Base-by-base conservation (phyloP, 1,284 basidiomycete genomes). In the Ustanciosporium gigantosporum region DNA sequence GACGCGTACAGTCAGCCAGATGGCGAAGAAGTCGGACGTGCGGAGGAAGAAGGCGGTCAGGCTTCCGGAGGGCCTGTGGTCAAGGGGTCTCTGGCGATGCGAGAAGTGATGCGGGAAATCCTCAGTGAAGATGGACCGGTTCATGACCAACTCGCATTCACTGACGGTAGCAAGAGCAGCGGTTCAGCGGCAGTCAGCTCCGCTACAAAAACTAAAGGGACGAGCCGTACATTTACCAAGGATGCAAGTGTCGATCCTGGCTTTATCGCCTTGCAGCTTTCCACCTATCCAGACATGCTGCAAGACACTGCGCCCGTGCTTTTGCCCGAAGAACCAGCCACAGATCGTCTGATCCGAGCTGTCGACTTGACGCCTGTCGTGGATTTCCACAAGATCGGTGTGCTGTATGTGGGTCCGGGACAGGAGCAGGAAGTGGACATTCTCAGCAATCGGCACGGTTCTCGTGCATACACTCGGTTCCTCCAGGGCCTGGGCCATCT, bases 361-460 rank as follows among this genome's bases (percentile, higher is more conserved):
- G 83, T 99, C 25, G 92, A 97, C 71, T 83, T 85, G 34, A 88
- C 89, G 42, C 92, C 93, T 0, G 92, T 97, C 57, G 95, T 98
- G 60, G 95, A 99, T 79, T 94, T 91, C 1, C 90, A 96, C 80
- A 94, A 95, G 79, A 89, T 98, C 31, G 95, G 92, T 3, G 89
- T 98, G 31, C 82, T 99, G 79, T 99, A 97, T 74, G 94, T 94
- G 34, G 94, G 89, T 0, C 90, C 91, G 2, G 90, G 90, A 0
- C 95, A 98, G 79, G 87, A 82, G 13, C 81, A 84, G 20, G 94
- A 98, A 75, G 79, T 80, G 8, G 91, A 95, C 52, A 97, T 98
- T 47, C 83, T 98, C 19, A 83, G 83, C 53, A 99, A 99, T 74
- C 85, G 85, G 0, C 88, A 94, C 73, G 95, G 95, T 6, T 97